Evolutionary conservation across 345 rosid genomes (phyloP).

Genomic region (Abelmoschus esculentus): DNA sequence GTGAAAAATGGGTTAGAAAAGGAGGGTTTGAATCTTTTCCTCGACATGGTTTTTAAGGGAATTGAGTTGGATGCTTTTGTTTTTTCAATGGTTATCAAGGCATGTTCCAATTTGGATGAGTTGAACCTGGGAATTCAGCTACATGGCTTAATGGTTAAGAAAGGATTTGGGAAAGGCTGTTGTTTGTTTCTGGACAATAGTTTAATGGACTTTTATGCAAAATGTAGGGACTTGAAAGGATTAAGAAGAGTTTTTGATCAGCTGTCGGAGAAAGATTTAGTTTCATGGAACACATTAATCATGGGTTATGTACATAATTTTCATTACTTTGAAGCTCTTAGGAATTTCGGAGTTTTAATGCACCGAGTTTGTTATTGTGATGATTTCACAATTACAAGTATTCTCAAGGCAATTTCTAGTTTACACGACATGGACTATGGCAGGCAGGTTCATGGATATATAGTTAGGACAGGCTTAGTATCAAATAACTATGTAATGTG

Average conservation of each 20-base stretch:
- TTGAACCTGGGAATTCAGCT: slow-evolving; percentile 13
- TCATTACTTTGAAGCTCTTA: slow-evolving; percentile 19
- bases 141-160: slow-evolving; percentile 19
- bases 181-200: slow-evolving; percentile 20
- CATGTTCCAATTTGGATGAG: slow-evolving; percentile 15
- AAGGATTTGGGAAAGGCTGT: slow-evolving; percentile 5
- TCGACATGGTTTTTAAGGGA: slow-evolving; percentile 10
- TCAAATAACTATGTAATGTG: slow-evolving; percentile 13
- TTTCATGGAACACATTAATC: slow-evolving; percentile 30
- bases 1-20: slow-evolving; percentile 21
- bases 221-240: slow-evolving; percentile 16
- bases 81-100: slow-evolving; percentile 18
- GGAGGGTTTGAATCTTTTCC: slow-evolving; percentile 19
- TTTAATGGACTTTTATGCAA: slow-evolving; percentile 27
- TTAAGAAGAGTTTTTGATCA: slow-evolving; percentile 16
- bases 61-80: slow-evolving; percentile 20
- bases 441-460: slow-evolving; percentile 22
- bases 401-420: slow-evolving; percentile 22
- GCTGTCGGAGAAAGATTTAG: slow-evolving; percentile 20
- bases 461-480: slow-evolving; percentile 17
- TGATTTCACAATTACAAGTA: slow-evolving; percentile 24
- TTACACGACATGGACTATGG: slow-evolving; percentile 18
- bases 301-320: slow-evolving; percentile 22
- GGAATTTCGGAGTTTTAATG: slow-evolving; percentile 15
- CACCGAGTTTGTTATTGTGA: slow-evolving; percentile 18